These are phyloP conservation scores for Jimgerdemannia lactiflua DNA, from an alignment of 192 early-diverging fungal genomes.

Conservation along the genomic window DNA sequence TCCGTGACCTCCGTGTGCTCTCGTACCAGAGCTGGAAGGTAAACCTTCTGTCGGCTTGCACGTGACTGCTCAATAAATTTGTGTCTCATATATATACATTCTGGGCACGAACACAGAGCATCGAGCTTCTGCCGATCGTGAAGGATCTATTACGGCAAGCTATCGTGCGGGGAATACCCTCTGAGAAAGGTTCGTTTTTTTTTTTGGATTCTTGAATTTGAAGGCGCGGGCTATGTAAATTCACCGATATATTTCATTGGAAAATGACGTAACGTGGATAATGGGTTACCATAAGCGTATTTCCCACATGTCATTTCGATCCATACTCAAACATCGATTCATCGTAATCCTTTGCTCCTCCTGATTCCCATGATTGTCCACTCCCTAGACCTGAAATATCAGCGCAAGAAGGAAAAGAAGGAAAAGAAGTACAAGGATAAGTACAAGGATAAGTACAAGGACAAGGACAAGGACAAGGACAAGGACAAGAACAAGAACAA, in stretches of 20 bases:
- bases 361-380: background rate
- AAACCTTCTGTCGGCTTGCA: slow-evolving; percentile 1
- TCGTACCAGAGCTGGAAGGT: slow-evolving; percentile 54
- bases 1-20: slow-evolving; percentile 44
- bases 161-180: slow-evolving; percentile 32
- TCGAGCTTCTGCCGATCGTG: slow-evolving; percentile 41
- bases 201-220: slow-evolving; percentile 6
- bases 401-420: slow-evolving; percentile 25
- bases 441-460: slow-evolving; percentile 9
- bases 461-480: slow-evolving; percentile 6
- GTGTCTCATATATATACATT: background rate
- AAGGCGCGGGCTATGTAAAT: slow-evolving; percentile 16
- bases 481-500: slow-evolving; percentile 16
- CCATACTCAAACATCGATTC: too few relatives aligned
- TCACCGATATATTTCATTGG: too few relatives aligned
- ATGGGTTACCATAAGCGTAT: too few relatives aligned
- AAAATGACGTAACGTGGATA: too few relatives aligned
- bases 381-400: slow-evolving; percentile 18
- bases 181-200: slow-evolving; percentile 4
- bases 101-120: slow-evolving; percentile 20
- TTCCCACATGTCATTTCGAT: too few relatives aligned
- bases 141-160: slow-evolving; percentile 45
- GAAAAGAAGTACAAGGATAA: slow-evolving; percentile 15
- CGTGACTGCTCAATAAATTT: background rate
- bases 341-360: background rate